phyloP scores from a whole-genome alignment of 1,139 yeast species.

The Taphrina flavorubra region DNA sequence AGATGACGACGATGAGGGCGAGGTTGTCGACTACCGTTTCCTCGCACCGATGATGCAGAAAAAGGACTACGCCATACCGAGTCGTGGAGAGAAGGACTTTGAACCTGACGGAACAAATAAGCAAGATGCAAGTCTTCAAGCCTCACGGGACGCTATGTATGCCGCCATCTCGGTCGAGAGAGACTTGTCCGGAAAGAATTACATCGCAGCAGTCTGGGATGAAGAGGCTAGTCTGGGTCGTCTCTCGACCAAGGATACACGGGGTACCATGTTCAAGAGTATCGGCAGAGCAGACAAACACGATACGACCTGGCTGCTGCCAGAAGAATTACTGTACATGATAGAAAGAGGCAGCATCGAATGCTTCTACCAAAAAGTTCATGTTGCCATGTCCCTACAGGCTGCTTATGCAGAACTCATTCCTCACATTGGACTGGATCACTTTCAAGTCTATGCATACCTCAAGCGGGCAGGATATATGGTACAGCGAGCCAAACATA shows the following conservation, averaged over 20 bases:
- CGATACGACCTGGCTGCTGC: conserved; percentile 54
- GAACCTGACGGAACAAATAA: conserved; percentile 78
- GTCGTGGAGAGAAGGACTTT: conserved; percentile 83
- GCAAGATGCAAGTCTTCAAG: conserved; percentile 61
- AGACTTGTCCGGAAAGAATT: conserved; percentile 59
- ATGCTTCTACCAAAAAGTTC: conserved; percentile 56
- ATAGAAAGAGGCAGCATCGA: conserved; percentile 82
- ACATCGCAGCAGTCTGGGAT: conserved; percentile 57
- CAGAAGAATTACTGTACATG: conserved; percentile 75
- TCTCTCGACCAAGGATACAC: conserved; percentile 59
- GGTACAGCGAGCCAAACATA: conserved; percentile 54
- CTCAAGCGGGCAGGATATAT: conserved; percentile 81
- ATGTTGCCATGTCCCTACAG: conserved; percentile 64
- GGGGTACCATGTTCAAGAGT: conserved; percentile 75
- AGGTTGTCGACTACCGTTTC: conserved; percentile 37
- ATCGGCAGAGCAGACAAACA: conserved; percentile 64
- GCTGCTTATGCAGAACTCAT: conserved; percentile 67
- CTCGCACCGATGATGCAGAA: conserved; percentile 3
- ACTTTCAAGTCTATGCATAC: conserved; percentile 68
- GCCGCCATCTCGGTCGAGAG: conserved; percentile 66
- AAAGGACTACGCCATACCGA: conserved; percentile 61
- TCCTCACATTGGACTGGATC: conserved; percentile 58
- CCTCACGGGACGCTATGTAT: conserved; percentile 75
- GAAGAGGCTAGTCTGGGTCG: conserved; percentile 55
- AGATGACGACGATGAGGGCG: conserved; percentile 24